Percentiles rank a stretch among this genome's conserved stretches.
Conservation (phyloP, 2,329 filamentous ascomycete species). For the Sporothrix sp. region DNA sequence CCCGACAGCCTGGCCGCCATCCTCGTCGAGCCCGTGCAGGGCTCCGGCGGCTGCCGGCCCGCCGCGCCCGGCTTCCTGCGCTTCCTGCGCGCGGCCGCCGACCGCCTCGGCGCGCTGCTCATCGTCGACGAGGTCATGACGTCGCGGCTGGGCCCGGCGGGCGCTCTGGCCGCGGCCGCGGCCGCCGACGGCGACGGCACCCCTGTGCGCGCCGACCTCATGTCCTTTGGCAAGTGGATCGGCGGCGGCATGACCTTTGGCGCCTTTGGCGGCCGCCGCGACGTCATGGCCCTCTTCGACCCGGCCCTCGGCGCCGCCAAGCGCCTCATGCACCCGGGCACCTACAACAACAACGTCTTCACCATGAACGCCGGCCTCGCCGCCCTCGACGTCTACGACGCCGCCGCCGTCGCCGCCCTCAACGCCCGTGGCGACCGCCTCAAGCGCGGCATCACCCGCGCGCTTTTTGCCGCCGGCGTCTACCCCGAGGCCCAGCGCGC, state of each 20-base stretch:
- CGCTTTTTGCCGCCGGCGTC: constrained; percentile 23
- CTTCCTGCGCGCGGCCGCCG: constrained; percentile 12
- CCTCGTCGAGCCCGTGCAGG: constrained; percentile 57
- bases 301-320: constrained; percentile 49
- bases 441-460: constrained; percentile 17
- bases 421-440: constrained; percentile 26
- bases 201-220: constrained; percentile 47
- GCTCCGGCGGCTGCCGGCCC: constrained; percentile 46
- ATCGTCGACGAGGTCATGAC: constrained; percentile 67
- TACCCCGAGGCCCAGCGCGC: constrained; percentile 19
- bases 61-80: constrained; percentile 41
- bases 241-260: constrained; percentile 51
- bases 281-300: constrained; percentile 67
- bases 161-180: constrained; percentile 45
- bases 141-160: constrained; percentile 43
- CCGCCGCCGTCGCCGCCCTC: constrained; percentile 24
- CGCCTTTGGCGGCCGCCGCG: constrained; percentile 42
- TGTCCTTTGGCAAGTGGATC: constrained; percentile 47
- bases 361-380: constrained; percentile 46
- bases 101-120: constrained; percentile 32
- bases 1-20: constrained; percentile 45
- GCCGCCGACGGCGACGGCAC: too few relatives aligned
- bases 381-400: constrained; percentile 29
- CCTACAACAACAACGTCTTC: constrained; percentile 53
- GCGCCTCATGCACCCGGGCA: constrained; percentile 44